Evolutionary conservation across 2,329 filamentous ascomycete genomes (phyloP).

Genomic region (Coniochaeta ligniaria): DNA sequence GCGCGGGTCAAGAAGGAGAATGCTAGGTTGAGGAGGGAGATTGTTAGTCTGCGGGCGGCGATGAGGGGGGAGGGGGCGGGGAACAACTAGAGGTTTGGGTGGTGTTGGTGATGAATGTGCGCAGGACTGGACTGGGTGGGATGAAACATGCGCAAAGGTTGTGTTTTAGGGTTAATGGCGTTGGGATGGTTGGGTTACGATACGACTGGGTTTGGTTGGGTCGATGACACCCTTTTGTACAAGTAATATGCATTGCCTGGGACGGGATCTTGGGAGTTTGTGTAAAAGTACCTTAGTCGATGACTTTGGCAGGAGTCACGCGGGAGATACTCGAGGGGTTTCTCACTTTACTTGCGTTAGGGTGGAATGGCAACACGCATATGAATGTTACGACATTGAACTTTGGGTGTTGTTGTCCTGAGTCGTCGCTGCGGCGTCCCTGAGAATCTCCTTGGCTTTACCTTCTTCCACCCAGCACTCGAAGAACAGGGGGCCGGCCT

Average conservation of each 20-base stretch:
- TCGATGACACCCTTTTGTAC: neutral
- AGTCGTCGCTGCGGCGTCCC: neutral
- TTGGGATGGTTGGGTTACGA: neutral
- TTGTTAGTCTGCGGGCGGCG: constrained; percentile 58
- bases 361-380: neutral
- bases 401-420: neutral
- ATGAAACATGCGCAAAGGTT: neutral
- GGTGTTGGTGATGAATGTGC: neutral
- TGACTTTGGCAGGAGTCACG: neutral
- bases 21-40: constrained; percentile 71
- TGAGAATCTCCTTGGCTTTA: constrained; percentile 27
- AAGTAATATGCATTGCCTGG: neutral
- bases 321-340: neutral
- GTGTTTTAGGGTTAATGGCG: neutral
- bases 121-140: neutral
- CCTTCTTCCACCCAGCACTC: constrained; percentile 61
- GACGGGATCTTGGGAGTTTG: neutral
- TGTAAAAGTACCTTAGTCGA: neutral
- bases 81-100: constrained; percentile 4
- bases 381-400: neutral
- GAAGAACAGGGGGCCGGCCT: constrained; percentile 53
- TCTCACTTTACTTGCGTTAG: neutral
- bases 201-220: neutral
- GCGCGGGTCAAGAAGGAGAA: constrained; percentile 80
- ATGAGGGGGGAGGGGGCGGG: constrained; percentile 32